These are phyloP conservation scores for Phaeosphaeriaceae sp. DNA, from an alignment of 2,329 filamentous ascomycete genomes.

Conservation along the genomic window DNA sequence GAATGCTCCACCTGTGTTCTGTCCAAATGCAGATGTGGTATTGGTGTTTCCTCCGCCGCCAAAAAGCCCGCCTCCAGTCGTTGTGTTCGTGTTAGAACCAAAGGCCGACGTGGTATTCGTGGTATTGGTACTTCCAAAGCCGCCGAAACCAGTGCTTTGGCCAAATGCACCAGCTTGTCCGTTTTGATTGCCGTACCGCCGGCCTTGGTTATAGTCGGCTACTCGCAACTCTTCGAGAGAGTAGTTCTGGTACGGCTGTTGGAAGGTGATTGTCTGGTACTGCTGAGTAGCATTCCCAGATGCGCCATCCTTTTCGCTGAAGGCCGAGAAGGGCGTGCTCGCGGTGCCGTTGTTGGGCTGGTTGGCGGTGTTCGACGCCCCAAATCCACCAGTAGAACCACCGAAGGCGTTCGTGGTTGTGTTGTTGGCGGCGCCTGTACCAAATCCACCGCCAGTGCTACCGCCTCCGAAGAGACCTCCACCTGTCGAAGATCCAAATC, in stretches of 20 bases:
- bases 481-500: conserved; percentile 35
- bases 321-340: conserved; percentile 68
- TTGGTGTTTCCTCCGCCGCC: conserved; percentile 47
- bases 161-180: conserved; percentile 86
- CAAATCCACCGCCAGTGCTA: conserved; percentile 38
- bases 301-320: conserved; percentile 73
- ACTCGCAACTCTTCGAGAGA: conserved; percentile 75
- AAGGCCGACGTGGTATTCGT: conserved; percentile 53
- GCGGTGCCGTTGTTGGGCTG: conserved; percentile 67
- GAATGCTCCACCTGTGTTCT: conserved; percentile 37
- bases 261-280: conserved; percentile 82
- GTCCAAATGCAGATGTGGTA: conserved; percentile 43
- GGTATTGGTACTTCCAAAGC: conserved; percentile 52
- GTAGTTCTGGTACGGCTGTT: conserved; percentile 84
- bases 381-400: conserved; percentile 37
- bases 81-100: conserved; percentile 49
- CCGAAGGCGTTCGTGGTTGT: conserved; percentile 31
- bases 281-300: conserved; percentile 63
- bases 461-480: conserved; percentile 39
- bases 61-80: conserved; percentile 54
- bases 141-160: conserved; percentile 64
- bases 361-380: conserved; percentile 16
- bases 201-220: conserved; percentile 87
- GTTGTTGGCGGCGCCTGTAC: conserved; percentile 23
- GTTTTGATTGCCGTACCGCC: conserved; percentile 81